phyloP scores from a whole-genome alignment of 1,284 basidiomycete species.

The Tilletia indica region DNA sequence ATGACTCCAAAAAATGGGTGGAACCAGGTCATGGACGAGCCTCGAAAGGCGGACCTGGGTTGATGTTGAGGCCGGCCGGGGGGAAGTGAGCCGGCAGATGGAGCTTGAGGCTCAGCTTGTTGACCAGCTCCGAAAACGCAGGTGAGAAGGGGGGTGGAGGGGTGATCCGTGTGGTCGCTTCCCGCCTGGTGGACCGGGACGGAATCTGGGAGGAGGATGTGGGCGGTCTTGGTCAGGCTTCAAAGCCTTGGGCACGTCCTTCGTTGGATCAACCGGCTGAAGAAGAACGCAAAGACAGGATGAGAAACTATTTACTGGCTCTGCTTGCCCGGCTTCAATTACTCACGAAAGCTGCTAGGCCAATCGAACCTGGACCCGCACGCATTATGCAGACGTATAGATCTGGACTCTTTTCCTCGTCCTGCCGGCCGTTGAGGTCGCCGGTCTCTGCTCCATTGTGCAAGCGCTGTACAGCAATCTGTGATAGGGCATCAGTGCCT shows the following conservation, averaged over 20 bases:
- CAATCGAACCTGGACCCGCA: not conserved
- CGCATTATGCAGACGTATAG: not conserved
- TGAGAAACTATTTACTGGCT: not conserved
- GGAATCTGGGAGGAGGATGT: too few relatives aligned
- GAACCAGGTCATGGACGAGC: not conserved
- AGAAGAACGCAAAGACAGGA: not conserved
- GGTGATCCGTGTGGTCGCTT: too few relatives aligned
- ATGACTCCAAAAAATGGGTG: too few relatives aligned
- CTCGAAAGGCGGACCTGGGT: too few relatives aligned
- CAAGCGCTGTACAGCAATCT: not conserved
- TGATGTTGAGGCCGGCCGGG: not conserved
- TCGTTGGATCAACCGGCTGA: not conserved
- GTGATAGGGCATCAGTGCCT: too few relatives aligned
- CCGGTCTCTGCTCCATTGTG: not conserved
- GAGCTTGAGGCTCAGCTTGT: not conserved
- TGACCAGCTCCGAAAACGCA: not conserved
- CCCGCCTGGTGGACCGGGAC: too few relatives aligned
- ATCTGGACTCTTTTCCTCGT: not conserved
- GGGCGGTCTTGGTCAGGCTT: not conserved
- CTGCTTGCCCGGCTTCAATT: not conserved
- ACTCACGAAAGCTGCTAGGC: not conserved
- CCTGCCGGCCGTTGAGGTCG: not conserved
- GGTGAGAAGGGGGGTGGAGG: not conserved
- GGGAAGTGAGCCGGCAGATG: not conserved
- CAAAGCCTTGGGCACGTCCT: not conserved